phyloP scores from a whole-genome alignment of 2,329 filamentous ascomycete genomes.

The Phymatotrichopsis omnivora region DNA sequence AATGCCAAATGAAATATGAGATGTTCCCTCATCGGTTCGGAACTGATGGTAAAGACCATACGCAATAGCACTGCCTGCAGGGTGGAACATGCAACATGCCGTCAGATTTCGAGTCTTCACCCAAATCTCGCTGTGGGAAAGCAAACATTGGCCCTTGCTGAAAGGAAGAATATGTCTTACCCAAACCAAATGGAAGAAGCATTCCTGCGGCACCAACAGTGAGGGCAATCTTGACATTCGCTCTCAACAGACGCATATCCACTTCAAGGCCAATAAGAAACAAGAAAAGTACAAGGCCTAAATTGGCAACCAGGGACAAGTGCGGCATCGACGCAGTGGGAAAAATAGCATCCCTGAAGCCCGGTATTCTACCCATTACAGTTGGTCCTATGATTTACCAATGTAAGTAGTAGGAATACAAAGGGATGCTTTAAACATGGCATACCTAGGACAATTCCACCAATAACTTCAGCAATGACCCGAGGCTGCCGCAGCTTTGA shows the following conservation, averaged over 20 bases:
- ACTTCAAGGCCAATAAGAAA: constrained; percentile 85
- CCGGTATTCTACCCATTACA: constrained; percentile 75
- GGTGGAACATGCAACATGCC: not conserved
- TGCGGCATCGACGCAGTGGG: constrained; percentile 63
- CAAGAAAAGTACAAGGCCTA: constrained; percentile 74
- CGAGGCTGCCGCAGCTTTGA: constrained; percentile 68
- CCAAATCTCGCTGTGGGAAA: not conserved
- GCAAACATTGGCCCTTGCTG: not conserved
- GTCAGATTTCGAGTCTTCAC: not conserved
- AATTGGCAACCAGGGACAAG: constrained; percentile 66
- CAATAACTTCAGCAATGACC: constrained; percentile 75
- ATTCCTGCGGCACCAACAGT: constrained; percentile 72
- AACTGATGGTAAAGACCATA: constrained; percentile 74
- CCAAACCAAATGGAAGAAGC: constrained; percentile 71
- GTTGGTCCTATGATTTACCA: constrained; percentile 49
- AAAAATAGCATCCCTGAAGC: constrained; percentile 68
- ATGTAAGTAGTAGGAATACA: not conserved
- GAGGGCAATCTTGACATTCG: constrained; percentile 70
- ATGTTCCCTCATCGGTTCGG: constrained; percentile 38
- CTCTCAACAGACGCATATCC: constrained; percentile 63
- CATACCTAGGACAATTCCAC: constrained; percentile 62
- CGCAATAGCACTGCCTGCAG: constrained; percentile 52
- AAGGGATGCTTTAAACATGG: not conserved
- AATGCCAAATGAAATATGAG: constrained; percentile 43
- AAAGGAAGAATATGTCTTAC: constrained; percentile 36